Conservation (phyloP, 306 rosid genomes). For the Lathyrus oleraceus region DNA sequence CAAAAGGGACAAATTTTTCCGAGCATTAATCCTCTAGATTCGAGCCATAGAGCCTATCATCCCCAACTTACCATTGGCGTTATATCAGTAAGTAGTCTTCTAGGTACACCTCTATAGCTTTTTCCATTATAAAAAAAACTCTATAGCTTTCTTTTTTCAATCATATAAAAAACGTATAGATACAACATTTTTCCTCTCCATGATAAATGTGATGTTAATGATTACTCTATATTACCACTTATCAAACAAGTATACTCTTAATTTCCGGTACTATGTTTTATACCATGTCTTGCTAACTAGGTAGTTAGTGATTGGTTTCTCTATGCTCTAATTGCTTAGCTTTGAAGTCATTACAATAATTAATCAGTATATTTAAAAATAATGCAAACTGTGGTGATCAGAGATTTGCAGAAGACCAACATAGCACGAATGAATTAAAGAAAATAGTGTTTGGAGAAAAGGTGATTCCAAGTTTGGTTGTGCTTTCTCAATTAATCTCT, state of each 20-base stretch:
- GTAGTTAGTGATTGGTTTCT: slow-evolving; percentile 15
- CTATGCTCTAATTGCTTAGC: slow-evolving; percentile 42
- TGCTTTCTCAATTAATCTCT: slow-evolving; percentile 43
- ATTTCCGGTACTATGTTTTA: slow-evolving; percentile 37
- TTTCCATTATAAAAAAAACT: too few species aligned
- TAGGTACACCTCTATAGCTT: too few species aligned
- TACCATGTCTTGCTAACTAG: slow-evolving; percentile 13
- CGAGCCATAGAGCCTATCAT: too few species aligned
- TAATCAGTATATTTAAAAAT: not conserved
- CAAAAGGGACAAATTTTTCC: too few species aligned
- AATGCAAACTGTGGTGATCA: slow-evolving; percentile 27
- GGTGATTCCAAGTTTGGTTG: slow-evolving; percentile 32
- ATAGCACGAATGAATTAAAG: slow-evolving; percentile 32
- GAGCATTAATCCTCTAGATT: too few species aligned
- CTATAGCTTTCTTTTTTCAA: too few species aligned
- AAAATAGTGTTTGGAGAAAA: slow-evolving; percentile 32
- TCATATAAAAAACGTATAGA: not conserved
- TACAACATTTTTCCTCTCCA: not conserved
- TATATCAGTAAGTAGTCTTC: too few species aligned
- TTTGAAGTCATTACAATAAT: slow-evolving; percentile 41
- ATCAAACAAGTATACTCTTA: slow-evolving; percentile 33
- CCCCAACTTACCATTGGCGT: too few species aligned
- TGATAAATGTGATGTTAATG: slow-evolving; percentile 24
- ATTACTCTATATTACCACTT: slow-evolving; percentile 6
- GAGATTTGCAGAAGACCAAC: slow-evolving; percentile 36